Conservation (phyloP, 192 early-diverging fungal genomes). For the Backusella tuberculispora region DNA sequence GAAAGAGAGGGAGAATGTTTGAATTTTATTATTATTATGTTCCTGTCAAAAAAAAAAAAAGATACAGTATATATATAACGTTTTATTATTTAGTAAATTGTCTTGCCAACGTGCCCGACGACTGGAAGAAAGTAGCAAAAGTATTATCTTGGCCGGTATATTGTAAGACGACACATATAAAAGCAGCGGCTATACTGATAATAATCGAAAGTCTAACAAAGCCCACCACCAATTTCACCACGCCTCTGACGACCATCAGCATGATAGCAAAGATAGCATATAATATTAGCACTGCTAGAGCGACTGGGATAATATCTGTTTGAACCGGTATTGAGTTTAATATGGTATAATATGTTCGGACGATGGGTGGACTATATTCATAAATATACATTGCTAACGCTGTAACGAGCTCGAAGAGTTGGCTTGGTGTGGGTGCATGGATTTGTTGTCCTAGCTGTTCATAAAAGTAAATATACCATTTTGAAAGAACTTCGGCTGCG, state of each 20-base stretch:
- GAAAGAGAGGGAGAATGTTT: not conserved
- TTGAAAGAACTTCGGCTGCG: slow-evolving; percentile 19
- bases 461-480: slow-evolving; percentile 28
- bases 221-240: slow-evolving; percentile 23
- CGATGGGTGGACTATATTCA: slow-evolving; percentile 16
- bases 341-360: slow-evolving; percentile 16
- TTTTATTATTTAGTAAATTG: slow-evolving; percentile 1
- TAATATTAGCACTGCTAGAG: slow-evolving; percentile 29
- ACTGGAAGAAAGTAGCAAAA: slow-evolving; percentile 13
- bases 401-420: not conserved
- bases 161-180: slow-evolving; percentile 26
- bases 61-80: not conserved
- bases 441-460: slow-evolving; percentile 7
- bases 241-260: slow-evolving; percentile 18
- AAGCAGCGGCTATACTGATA: slow-evolving; percentile 7
- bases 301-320: slow-evolving; percentile 35
- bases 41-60: slow-evolving; percentile 9
- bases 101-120: slow-evolving; percentile 7
- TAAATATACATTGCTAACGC: not conserved
- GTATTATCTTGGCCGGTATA: slow-evolving; percentile 16
- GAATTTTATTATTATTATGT: slow-evolving; percentile 1
- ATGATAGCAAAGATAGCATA: slow-evolving; percentile 37
- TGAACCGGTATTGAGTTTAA: slow-evolving; percentile 32
- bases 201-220: slow-evolving; percentile 39
- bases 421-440: slow-evolving; percentile 11